Conservation (phyloP, 1,284 basidiomycete genomes). For the Somion occarium region DNA sequence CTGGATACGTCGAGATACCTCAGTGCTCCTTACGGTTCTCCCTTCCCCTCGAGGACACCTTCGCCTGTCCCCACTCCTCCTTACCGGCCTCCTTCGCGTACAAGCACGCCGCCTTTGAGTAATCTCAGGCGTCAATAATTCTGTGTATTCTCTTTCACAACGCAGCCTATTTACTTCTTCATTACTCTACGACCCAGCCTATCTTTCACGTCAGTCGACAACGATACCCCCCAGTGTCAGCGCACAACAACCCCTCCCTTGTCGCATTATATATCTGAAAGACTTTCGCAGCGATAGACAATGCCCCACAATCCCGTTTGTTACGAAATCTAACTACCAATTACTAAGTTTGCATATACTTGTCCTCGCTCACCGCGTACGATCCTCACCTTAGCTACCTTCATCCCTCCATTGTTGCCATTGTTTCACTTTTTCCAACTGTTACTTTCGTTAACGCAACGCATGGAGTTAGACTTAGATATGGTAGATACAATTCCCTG, state of each 20-base stretch:
- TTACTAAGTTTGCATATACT: background rate
- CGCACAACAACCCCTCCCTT: background rate
- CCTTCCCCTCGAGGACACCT: conserved; percentile 55
- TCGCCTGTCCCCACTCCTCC: conserved; percentile 40
- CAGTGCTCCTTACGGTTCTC: conserved; percentile 62
- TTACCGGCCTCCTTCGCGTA: conserved; percentile 23
- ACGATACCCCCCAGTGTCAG: conserved; percentile 21
- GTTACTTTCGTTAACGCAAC: too few relatives aligned
- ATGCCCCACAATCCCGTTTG: conserved; percentile 2
- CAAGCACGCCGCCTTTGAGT: conserved; percentile 14
- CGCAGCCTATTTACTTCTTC: conserved; percentile 3
- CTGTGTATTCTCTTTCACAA: conserved; percentile 2
- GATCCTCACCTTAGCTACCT: too few relatives aligned
- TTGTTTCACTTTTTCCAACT: too few relatives aligned
- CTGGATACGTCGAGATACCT: conserved; percentile 52
- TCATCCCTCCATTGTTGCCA: too few relatives aligned
- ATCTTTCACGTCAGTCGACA: conserved; percentile 24
- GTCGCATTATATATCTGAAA: background rate
- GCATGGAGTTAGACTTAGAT: background rate
- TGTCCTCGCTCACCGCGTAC: background rate
- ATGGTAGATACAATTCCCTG: background rate
- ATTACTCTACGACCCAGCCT: conserved; percentile 25
- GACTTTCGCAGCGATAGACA: conserved; percentile 10
- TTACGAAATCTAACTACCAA: conserved; percentile 8
- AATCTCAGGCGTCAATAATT: conserved; percentile 20